phyloP scores from a whole-genome alignment of 2,329 filamentous ascomycete genomes.

The Fusarium newnesense region DNA sequence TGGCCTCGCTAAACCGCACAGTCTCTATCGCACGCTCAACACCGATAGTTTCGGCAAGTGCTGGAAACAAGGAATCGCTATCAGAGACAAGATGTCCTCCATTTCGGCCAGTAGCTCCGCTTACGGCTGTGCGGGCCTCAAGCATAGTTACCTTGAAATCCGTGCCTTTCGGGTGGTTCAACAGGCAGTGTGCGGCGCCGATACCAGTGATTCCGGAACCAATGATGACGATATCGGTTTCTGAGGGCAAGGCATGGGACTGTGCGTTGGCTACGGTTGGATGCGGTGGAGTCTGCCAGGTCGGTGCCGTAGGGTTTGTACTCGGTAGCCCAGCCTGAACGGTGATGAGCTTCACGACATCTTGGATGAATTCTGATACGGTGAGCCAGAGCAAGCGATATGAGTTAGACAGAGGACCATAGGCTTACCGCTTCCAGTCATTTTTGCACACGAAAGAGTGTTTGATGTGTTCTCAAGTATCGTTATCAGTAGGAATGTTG shows the following conservation, averaged over 20 bases:
- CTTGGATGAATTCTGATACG: background rate
- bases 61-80: constrained; percentile 53
- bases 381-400: background rate
- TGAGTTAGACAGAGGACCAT: background rate
- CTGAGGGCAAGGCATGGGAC: constrained; percentile 20
- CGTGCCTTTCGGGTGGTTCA: constrained; percentile 25
- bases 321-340: constrained; percentile 12
- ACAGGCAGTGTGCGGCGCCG: constrained; percentile 37
- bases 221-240: constrained; percentile 42
- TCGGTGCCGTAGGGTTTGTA: constrained; percentile 8
- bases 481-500: background rate
- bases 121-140: constrained; percentile 43
- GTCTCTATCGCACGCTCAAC: constrained; percentile 53
- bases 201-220: constrained; percentile 46
- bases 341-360: constrained; percentile 17
- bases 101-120: constrained; percentile 47
- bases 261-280: constrained; percentile 41
- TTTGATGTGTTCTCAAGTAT: background rate
- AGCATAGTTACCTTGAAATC: constrained; percentile 37
- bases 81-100: constrained; percentile 45
- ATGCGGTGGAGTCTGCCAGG: constrained; percentile 29
- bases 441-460: background rate
- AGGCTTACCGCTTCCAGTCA: background rate
- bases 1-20: constrained; percentile 52
- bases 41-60: constrained; percentile 45